Evolutionary conservation across 495 filamentous ascomycete species (phyloP).

Genomic region (Neurospora sp.): DNA sequence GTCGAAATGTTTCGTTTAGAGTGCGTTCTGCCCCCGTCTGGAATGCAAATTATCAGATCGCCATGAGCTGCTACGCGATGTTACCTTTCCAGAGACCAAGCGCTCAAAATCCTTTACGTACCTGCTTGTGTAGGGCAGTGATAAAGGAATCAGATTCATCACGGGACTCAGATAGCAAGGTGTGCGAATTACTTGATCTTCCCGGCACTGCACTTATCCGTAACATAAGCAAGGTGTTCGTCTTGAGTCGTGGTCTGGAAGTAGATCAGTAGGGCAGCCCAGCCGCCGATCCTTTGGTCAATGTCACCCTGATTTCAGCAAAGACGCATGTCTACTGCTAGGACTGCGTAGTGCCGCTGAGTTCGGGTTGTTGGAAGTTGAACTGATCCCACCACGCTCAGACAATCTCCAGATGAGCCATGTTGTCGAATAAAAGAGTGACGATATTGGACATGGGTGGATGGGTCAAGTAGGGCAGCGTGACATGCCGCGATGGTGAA

Average conservation of each 20-base stretch:
- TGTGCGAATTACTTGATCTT: neutral
- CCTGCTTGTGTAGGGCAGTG: neutral
- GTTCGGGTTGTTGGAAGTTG: neutral
- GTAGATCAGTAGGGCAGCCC: neutral
- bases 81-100: neutral
- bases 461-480: neutral
- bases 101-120: neutral
- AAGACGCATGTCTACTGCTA: neutral
- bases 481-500: neutral
- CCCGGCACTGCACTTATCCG: neutral
- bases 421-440: neutral
- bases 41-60: neutral
- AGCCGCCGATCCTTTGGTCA: neutral
- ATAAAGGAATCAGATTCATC: neutral
- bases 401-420: neutral
- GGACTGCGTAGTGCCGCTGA: neutral
- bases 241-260: neutral
- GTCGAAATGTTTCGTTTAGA: neutral
- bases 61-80: neutral
- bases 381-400: neutral
- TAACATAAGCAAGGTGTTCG: neutral
- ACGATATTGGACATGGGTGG: neutral
- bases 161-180: neutral
- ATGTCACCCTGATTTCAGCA: neutral
- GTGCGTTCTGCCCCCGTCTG: neutral